Evolutionary conservation across 129 eudicot species (phyloP).

Genomic region (Pittosporum tobira): DNA sequence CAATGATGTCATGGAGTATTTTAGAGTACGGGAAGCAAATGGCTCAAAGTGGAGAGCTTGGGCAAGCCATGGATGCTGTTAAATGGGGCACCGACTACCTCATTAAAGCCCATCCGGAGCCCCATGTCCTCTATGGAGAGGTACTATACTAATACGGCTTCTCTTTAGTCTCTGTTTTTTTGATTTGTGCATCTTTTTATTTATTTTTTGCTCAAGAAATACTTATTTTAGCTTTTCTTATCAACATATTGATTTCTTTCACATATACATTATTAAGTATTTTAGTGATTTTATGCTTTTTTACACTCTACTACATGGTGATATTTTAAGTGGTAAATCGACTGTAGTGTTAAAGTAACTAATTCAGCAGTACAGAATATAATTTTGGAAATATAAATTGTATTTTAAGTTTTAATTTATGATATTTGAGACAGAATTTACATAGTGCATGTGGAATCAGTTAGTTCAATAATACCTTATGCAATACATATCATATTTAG

Average conservation of each 20-base stretch:
- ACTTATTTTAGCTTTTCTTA: not conserved
- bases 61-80: constrained; percentile 76
- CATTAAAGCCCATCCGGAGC: constrained; percentile 87
- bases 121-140: constrained; percentile 90
- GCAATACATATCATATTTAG: too few species aligned
- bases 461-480: too few species aligned
- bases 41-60: constrained; percentile 72
- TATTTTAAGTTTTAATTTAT: too few species aligned
- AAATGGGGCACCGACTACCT: constrained; percentile 98
- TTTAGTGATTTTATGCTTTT: not conserved
- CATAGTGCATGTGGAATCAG: too few species aligned
- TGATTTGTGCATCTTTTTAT: not conserved
- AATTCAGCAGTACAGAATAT: too few species aligned
- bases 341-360: too few species aligned
- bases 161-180: not conserved
- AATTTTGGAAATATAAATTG: too few species aligned
- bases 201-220: not conserved
- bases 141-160: constrained; percentile 14
- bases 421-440: too few species aligned
- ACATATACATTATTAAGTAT: too few species aligned
- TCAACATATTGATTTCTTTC: constrained; percentile 5
- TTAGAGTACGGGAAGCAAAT: constrained; percentile 84
- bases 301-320: not conserved
- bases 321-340: too few species aligned
- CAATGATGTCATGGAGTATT: constrained; percentile 98